A percentile compares a stretch with the other conserved stretches of the same genome.
phyloP scores from a whole-genome alignment of 768 basidiomycete species.

The Russula sp. region DNA sequence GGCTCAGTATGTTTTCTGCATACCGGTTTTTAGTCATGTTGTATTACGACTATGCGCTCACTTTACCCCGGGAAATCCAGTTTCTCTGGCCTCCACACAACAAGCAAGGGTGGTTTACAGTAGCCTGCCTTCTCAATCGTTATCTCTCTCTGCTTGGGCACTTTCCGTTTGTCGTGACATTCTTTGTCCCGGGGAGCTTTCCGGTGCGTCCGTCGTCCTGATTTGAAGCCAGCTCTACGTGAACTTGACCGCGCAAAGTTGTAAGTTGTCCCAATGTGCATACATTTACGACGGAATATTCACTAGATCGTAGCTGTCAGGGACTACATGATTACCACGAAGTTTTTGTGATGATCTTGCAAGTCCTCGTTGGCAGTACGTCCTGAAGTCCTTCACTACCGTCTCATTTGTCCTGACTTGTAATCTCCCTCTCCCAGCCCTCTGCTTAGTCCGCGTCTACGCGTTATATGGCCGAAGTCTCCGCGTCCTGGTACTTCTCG shows the following conservation, averaged over 20 bases:
- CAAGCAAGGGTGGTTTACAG: slow-evolving; percentile 35
- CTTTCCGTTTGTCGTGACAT: slow-evolving; percentile 25
- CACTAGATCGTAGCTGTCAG: not conserved
- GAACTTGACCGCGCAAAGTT: not conserved
- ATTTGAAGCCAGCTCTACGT: not conserved
- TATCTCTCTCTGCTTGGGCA: slow-evolving; percentile 41
- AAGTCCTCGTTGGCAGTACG: slow-evolving; percentile 6
- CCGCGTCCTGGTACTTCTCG: not conserved
- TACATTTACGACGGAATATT: not conserved
- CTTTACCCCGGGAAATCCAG: slow-evolving; percentile 33
- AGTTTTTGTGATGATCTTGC: not conserved
- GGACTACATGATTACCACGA: slow-evolving; percentile 1
- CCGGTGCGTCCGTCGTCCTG: not conserved
- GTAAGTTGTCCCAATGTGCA: not conserved
- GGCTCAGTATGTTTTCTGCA: not conserved
- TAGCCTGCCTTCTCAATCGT: slow-evolving; percentile 45
- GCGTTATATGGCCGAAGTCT: slow-evolving; percentile 9
- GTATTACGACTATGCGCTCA: slow-evolving; percentile 31
- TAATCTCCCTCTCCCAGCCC: not conserved
- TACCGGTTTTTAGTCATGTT: slow-evolving; percentile 25
- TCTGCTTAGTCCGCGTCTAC: slow-evolving; percentile 6
- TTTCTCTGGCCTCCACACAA: slow-evolving; percentile 38
- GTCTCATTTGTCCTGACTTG: not conserved
- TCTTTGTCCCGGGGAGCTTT: slow-evolving; percentile 9
- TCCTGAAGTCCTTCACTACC: not conserved